Conservation (phyloP, 148 eudicot genomes). For the Vaccinium myrtillus region DNA sequence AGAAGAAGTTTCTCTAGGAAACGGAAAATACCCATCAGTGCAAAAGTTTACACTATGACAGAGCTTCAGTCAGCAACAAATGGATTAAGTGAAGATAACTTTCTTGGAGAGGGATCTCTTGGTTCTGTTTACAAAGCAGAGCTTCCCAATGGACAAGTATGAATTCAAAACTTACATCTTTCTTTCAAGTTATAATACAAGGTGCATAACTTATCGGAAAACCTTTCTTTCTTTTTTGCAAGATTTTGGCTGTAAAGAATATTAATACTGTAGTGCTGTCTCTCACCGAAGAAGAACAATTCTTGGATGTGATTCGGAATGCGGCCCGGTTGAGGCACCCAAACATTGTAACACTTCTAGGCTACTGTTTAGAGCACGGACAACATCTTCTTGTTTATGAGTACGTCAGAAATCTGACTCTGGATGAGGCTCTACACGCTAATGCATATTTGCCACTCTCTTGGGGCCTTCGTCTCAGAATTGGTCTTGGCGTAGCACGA, state of each 20-base stretch:
- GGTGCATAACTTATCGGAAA: neutral
- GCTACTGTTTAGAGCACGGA: constrained; percentile 82
- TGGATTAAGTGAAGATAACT: constrained; percentile 61
- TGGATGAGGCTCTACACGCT: constrained; percentile 69
- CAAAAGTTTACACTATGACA: constrained; percentile 59
- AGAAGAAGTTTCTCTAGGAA: constrained; percentile 64
- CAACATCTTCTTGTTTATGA: constrained; percentile 79
- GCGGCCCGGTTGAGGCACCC: constrained; percentile 81
- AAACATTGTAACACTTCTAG: constrained; percentile 65
- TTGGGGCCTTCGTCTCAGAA: constrained; percentile 73
- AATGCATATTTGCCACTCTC: constrained; percentile 57
- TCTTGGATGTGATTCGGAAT: constrained; percentile 60
- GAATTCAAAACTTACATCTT: constrained; percentile 11
- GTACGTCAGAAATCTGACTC: constrained; percentile 60
- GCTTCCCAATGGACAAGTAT: constrained; percentile 74
- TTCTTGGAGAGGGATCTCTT: constrained; percentile 93
- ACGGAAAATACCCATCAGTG: constrained; percentile 52
- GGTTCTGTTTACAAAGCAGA: constrained; percentile 91
- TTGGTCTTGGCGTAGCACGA: constrained; percentile 77
- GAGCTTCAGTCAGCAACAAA: constrained; percentile 81
- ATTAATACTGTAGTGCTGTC: constrained; percentile 61
- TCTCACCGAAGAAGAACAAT: constrained; percentile 76
- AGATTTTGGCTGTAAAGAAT: constrained; percentile 79
- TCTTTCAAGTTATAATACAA: neutral
- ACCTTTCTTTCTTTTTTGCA: constrained; percentile 21